Evolutionary conservation across 164 flowering plant species (phyloP), one percentile per base, ranked within the genome.

Genomic region (Aristolochia fimbriata): DNA sequence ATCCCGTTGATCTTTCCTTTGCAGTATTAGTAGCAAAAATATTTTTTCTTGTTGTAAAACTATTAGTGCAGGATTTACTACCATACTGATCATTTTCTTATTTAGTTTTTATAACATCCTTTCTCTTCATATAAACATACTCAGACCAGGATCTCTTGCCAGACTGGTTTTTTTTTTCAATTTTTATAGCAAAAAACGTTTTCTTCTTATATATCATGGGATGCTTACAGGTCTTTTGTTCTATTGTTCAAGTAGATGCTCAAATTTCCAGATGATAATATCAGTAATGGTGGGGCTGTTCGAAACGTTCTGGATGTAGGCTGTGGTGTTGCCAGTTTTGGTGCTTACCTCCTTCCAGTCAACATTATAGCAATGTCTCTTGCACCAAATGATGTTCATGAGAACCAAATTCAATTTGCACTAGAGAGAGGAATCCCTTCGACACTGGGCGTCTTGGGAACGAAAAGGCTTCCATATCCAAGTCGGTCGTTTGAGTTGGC

Each of bases 241-340:
- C 50, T 59, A 9, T 46, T 63, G 31, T 65, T 66, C 33, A 55
- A 51, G n/a, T 66, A 87, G 96, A 87, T 87, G 96, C 85, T 87
- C 23, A 85, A 83, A 68, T 80, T 83, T 70, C 83, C 91, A 16
- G 73, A 65, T 61, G 89, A 85, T 43, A 85, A 82, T 31, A 82
- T 87, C 43, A 70, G 74, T 74, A 82, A 85, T 72, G 87, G 78
- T 46, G 96, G 96, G 51, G 74, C 71, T 51, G 74, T 87, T 31
- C 70, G 96, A 23, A 83, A 69, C 61, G 86, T 87, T 64, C 81
- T 87, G 58, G 91, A 86, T 71, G 88, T 86, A 62, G 93, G 93
- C 61, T 85, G 87, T 76, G 91, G 88, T 33, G 91, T 85, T 69
- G 93, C 93, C 43, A 86, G 93, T 78, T 86, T 86, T 75, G 93